Conservation (phyloP, 345 rosid genomes). For the Erucastrum elatum region DNA sequence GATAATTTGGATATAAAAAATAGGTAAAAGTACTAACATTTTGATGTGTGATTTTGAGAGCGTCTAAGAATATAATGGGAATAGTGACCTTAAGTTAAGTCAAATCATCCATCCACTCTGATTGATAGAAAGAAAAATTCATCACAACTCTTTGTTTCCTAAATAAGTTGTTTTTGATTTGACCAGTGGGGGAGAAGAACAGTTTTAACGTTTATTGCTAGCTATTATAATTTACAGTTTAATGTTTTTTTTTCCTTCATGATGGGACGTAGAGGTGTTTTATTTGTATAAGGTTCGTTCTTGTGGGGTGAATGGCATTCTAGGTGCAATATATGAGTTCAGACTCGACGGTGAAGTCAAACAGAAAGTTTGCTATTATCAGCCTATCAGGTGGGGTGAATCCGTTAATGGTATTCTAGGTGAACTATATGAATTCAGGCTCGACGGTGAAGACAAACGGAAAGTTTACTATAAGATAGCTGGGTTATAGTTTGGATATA, state of each 20-base stretch:
- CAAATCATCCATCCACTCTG: conserved; percentile 37
- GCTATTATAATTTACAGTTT: conserved; percentile 2
- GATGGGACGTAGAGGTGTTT: conserved; percentile 8
- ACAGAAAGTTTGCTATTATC: background rate
- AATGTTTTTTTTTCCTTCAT: background rate
- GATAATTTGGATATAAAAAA: background rate
- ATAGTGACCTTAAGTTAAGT: conserved; percentile 41
- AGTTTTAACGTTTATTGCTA: conserved; percentile 18
- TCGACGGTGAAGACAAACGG: background rate
- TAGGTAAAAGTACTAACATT: conserved; percentile 13
- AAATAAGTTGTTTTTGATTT: conserved; percentile 31
- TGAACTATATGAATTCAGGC: background rate
- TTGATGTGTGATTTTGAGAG: conserved; percentile 26
- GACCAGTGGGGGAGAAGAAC: conserved; percentile 30
- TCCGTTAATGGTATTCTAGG: background rate
- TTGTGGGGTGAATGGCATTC: background rate
- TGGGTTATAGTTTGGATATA: background rate
- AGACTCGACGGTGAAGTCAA: background rate
- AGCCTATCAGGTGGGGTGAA: background rate
- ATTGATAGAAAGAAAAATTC: conserved; percentile 35
- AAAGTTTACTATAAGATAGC: background rate
- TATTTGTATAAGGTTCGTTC: background rate
- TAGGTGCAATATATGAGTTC: background rate
- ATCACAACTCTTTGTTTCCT: conserved; percentile 40
- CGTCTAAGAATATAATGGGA: conserved; percentile 24